Conservation (phyloP, 495 filamentous ascomycete species). For the Aspergillus mulundensis region DNA sequence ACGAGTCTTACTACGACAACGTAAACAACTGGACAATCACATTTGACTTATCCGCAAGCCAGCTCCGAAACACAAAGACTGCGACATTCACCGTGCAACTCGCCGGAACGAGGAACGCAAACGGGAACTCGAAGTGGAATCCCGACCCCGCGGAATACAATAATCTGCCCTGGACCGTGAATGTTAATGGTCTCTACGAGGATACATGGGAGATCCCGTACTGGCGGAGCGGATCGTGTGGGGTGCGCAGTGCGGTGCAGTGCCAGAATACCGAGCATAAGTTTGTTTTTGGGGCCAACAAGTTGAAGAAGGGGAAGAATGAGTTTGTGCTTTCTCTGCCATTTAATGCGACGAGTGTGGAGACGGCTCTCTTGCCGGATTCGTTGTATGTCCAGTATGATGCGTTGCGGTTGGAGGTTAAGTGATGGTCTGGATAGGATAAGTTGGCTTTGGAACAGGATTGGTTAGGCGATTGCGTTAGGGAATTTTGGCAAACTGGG, state of each 20-base stretch:
- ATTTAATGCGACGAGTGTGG: slow-evolving; percentile 48
- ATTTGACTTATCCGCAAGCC: slow-evolving; percentile 34
- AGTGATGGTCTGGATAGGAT: background rate
- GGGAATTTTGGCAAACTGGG: too few relatives aligned
- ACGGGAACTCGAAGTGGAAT: slow-evolving; percentile 52
- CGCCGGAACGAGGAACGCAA: slow-evolving; percentile 52
- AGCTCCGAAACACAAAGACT: slow-evolving; percentile 17
- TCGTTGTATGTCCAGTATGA: slow-evolving; percentile 57
- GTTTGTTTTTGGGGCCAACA: slow-evolving; percentile 41
- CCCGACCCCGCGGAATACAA: slow-evolving; percentile 33
- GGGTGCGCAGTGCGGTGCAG: slow-evolving; percentile 47
- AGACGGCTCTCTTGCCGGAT: slow-evolving; percentile 48
- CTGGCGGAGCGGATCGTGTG: slow-evolving; percentile 34
- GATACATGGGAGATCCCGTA: slow-evolving; percentile 22
- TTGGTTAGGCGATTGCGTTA: too few relatives aligned
- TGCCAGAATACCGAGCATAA: slow-evolving; percentile 51
- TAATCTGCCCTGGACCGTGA: slow-evolving; percentile 36
- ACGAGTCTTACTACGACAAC: slow-evolving; percentile 26
- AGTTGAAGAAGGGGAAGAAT: slow-evolving; percentile 44
- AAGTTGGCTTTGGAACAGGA: too few relatives aligned
- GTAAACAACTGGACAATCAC: slow-evolving; percentile 51
- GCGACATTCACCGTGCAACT: slow-evolving; percentile 54
- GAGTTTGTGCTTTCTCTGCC: slow-evolving; percentile 47
- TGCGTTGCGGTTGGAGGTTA: slow-evolving; percentile 49
- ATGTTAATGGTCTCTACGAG: slow-evolving; percentile 18